These are phyloP conservation scores for Lyophyllum decastes DNA, from an alignment of 768 basidiomycete species.

Conservation along the genomic window DNA sequence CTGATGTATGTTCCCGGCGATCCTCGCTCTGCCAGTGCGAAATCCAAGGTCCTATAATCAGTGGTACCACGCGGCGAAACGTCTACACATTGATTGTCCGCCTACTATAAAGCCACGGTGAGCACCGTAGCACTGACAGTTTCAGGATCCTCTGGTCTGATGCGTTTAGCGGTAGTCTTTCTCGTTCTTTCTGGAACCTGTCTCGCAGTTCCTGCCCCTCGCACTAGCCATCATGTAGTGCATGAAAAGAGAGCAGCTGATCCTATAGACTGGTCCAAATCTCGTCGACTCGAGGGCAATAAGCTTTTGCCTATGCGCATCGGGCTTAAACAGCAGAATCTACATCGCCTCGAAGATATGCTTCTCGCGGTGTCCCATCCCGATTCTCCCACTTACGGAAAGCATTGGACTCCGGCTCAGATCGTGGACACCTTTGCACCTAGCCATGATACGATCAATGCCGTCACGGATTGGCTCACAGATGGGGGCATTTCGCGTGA, in stretches of 20 bases:
- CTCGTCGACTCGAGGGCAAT: constrained; percentile 22
- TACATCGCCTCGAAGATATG: constrained; percentile 44
- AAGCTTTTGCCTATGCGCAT: constrained; percentile 47
- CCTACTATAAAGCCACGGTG: neutral
- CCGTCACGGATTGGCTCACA: constrained; percentile 46
- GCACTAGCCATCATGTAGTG: constrained; percentile 25
- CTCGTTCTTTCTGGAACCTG: constrained; percentile 15
- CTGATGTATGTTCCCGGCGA: neutral
- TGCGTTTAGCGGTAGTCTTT: constrained; percentile 5
- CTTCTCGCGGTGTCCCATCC: constrained; percentile 53
- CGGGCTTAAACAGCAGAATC: constrained; percentile 47
- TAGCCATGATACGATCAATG: constrained; percentile 36
- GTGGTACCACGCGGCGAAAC: neutral
- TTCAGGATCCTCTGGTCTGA: neutral
- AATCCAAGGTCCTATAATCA: neutral
- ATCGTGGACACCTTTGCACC: constrained; percentile 50
- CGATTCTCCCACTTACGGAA: constrained; percentile 48
- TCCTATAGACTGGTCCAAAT: constrained; percentile 25
- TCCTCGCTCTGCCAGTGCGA: neutral
- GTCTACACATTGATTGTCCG: neutral
- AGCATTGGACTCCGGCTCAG: constrained; percentile 47
- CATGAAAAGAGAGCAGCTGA: constrained; percentile 30
- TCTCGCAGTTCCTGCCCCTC: constrained; percentile 21
- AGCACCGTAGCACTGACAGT: neutral
- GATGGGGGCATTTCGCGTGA: constrained; percentile 39